Base-by-base conservation (phyloP, 108 stramenopile genomes). In the Nitzschia sp. region DNA sequence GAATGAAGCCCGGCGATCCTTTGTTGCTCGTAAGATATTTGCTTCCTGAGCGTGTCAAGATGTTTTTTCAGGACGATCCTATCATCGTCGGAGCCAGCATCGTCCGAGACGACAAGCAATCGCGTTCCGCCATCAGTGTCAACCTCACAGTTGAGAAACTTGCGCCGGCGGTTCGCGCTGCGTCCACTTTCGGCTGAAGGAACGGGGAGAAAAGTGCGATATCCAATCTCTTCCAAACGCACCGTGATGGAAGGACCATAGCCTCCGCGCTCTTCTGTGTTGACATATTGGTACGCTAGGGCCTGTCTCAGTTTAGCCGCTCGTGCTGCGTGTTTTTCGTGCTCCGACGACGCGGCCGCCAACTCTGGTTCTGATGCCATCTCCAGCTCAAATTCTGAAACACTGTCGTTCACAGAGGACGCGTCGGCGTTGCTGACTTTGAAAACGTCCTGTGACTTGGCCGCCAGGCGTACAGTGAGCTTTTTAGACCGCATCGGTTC, bases 191-290 rank as follows among this genome's bases (percentile, higher is more conserved):
- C 66, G 34, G 60, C 69, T 3, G 61, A 59, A 54, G 85, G 88
- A 23, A 80, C 68, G 9, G 93, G 90, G 3, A 96, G 75, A 13
- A 70, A 56, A 26, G 76, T 84, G 1, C 69, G 68, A 69, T 77
- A 90, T 9, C 95, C 95, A 46, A 96, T 94, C 72, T 93, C 95
- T 71, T 96, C 95, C 34, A 96, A 72, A 45, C 85, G 86, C 0
- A 96, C 78, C 19, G 73, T 91, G 45, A 79, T 78, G 0, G 84
- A 61, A 29, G 70, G 68, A 28, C 91, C 91, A 66, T 87, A 95
- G 31, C 79, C 72, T 4, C 85, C 89, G 25, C 84, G 58, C 54
- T 92, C 90, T 70, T 95, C 94, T 46, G 81, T 78, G 42, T 89
- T 79, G 19, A 90, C 78, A 51, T 77, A 80, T 48, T 82, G 71